phyloP scores from a whole-genome alignment of 78 protist genomes.

The Speleostelium caveatum region DNA sequence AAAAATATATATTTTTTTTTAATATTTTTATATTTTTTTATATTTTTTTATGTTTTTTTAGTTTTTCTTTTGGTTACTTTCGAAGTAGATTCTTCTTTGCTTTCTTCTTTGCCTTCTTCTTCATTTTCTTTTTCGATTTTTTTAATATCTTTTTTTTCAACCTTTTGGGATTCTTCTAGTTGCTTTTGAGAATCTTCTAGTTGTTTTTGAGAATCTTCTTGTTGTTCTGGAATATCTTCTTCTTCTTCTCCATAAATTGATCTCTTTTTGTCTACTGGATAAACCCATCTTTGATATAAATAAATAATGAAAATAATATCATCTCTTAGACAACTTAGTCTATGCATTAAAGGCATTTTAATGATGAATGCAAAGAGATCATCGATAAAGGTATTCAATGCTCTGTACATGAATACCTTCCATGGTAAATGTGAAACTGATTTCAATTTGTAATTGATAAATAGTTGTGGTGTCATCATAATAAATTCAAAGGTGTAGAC shows the following conservation, averaged over 20 bases:
- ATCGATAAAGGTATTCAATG: conserved; percentile 98
- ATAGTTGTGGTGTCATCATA: conserved; percentile 97
- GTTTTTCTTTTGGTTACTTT: conserved; percentile 34
- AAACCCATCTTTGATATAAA: conserved; percentile 95
- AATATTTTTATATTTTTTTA: too few species aligned
- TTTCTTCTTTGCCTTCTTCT: neutral
- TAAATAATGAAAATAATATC: conserved; percentile 94
- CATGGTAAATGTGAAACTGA: conserved; percentile 98
- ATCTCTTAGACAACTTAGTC: conserved; percentile 97
- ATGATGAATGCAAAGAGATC: conserved; percentile 97
- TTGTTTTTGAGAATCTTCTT: neutral
- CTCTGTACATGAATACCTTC: conserved; percentile 94
- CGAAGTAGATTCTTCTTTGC: neutral
- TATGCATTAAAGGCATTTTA: conserved; percentile 96
- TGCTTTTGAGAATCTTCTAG: neutral
- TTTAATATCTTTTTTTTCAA: neutral
- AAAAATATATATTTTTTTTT: too few species aligned
- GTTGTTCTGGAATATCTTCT: neutral
- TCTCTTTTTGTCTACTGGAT: conserved; percentile 93
- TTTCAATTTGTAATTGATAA: conserved; percentile 95
- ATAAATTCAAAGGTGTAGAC: conserved; percentile 92
- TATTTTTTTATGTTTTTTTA: conserved; percentile 7
- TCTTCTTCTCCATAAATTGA: conserved; percentile 63
- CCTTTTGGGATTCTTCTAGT: neutral
- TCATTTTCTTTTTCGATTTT: neutral